Conservation (phyloP, 768 basidiomycete species). For the Boletus reticulatus region DNA sequence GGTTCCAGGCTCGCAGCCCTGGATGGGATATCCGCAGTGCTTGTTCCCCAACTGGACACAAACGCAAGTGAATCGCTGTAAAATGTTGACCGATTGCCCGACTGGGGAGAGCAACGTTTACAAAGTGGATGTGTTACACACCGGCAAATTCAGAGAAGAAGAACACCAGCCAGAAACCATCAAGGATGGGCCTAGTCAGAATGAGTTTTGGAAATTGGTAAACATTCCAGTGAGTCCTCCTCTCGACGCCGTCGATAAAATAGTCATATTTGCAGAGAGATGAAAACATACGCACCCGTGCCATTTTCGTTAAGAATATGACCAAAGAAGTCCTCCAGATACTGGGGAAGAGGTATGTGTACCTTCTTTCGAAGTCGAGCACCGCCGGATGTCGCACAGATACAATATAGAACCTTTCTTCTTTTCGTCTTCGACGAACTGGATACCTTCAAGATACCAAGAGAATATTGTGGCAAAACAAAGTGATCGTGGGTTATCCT, state of each 20-base stretch:
- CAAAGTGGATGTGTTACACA: conserved; percentile 22
- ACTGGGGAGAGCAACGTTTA: conserved; percentile 15
- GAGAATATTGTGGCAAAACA: conserved; percentile 39
- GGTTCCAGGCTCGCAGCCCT: background rate
- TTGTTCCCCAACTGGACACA: conserved; percentile 33
- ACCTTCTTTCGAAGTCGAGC: background rate
- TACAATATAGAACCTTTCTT: conserved; percentile 63
- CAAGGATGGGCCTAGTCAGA: conserved; percentile 13
- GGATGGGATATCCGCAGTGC: conserved; percentile 31
- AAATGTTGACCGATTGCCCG: conserved; percentile 25
- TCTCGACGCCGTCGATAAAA: background rate
- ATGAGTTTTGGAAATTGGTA: conserved; percentile 35
- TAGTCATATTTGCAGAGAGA: conserved; percentile 26
- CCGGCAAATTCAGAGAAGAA: conserved; percentile 8
- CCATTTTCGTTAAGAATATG: conserved; percentile 50
- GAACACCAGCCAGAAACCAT: background rate
- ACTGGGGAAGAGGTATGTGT: conserved; percentile 50
- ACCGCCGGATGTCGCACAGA: conserved; percentile 21
- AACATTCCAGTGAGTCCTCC: conserved; percentile 33
- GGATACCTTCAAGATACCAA: conserved; percentile 67
- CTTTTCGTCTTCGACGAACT: conserved; percentile 60
- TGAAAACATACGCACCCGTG: conserved; percentile 40
- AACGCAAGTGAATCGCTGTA: conserved; percentile 28
- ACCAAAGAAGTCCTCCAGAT: conserved; percentile 52
- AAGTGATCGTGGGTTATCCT: conserved; percentile 53